A percentile compares a stretch with the other conserved stretches of the same genome.
Conservation (phyloP, 495 filamentous ascomycete genomes). For the Trichocladium antarcticum region DNA sequence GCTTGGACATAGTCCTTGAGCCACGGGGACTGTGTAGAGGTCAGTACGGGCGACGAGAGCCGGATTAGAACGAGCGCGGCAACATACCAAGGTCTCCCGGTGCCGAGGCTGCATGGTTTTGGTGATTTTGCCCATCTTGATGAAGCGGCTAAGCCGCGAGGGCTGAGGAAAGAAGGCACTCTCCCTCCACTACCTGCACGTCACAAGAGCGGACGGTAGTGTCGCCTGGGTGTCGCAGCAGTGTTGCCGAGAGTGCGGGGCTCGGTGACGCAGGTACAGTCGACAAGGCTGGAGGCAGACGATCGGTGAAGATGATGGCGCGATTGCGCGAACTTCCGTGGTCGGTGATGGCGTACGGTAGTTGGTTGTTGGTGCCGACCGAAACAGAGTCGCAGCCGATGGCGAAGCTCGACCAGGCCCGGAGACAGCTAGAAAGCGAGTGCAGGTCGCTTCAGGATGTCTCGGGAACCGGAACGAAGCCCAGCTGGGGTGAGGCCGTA, state of each 20-base stretch:
- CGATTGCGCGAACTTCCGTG: neutral
- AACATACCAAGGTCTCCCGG: conserved; percentile 81
- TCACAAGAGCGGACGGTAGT: conserved; percentile 29
- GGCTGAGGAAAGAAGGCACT: conserved; percentile 29
- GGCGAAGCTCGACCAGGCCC: conserved; percentile 14
- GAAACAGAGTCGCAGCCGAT: conserved; percentile 8
- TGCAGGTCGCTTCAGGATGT: conserved; percentile 27
- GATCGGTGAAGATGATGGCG: neutral
- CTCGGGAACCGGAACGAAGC: neutral
- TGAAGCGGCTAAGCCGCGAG: conserved; percentile 45
- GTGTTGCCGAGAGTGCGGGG: conserved; percentile 13
- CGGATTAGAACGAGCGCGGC: neutral
- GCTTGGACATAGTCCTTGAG: conserved; percentile 63
- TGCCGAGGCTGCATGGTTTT: conserved; percentile 88
- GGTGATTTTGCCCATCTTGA: conserved; percentile 89
- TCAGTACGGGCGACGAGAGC: neutral
- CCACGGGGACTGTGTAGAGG: conserved; percentile 60
- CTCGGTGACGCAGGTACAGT: neutral
- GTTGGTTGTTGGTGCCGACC: neutral
- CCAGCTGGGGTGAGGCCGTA: neutral
- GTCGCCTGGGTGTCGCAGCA: conserved; percentile 25
- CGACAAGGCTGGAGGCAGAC: neutral
- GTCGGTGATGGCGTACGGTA: conserved; percentile 3
- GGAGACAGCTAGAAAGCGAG: conserved; percentile 23
- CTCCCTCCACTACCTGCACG: conserved; percentile 40